Evolutionary conservation across 768 basidiomycete species (phyloP).

Genomic region (Leccinum olivaceopallidum): DNA sequence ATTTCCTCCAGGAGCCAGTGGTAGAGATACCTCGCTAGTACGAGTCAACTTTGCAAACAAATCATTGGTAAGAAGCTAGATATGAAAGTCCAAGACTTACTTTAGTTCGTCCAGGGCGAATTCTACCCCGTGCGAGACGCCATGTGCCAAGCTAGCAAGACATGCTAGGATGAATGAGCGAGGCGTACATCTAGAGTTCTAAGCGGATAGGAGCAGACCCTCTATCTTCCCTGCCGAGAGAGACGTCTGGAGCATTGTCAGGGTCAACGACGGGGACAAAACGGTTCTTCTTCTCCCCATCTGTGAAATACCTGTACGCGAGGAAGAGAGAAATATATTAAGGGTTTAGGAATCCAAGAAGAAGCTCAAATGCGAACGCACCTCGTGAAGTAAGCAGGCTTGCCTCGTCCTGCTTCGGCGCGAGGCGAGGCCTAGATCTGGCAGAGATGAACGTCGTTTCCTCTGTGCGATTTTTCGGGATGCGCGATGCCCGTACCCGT

Average conservation of each 20-base stretch:
- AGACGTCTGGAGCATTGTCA: conserved; percentile 55
- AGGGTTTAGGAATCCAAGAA: not conserved
- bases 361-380: conserved; percentile 15
- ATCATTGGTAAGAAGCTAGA: too few relatives aligned
- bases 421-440: conserved; percentile 70
- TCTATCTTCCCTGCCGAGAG: conserved; percentile 56
- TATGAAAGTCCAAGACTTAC: too few relatives aligned
- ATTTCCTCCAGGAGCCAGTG: too few relatives aligned
- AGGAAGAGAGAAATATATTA: not conserved
- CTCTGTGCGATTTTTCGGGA: conserved; percentile 61
- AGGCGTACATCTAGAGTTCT: conserved; percentile 69
- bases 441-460: conserved; percentile 53
- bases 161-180: conserved; percentile 59
- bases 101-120: too few relatives aligned
- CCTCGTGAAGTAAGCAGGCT: conserved; percentile 86
- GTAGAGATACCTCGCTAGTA: too few relatives aligned
- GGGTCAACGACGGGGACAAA: conserved; percentile 81
- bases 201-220: conserved; percentile 86
- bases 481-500: conserved; percentile 92
- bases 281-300: conserved; percentile 76
- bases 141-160: too few relatives aligned
- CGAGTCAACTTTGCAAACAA: too few relatives aligned
- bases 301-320: conserved; percentile 61
- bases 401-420: conserved; percentile 21
- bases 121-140: too few relatives aligned